Evolutionary conservation across 2,329 filamentous ascomycete genomes (phyloP).

Genomic region (Ascochyta viciae-villosae): DNA sequence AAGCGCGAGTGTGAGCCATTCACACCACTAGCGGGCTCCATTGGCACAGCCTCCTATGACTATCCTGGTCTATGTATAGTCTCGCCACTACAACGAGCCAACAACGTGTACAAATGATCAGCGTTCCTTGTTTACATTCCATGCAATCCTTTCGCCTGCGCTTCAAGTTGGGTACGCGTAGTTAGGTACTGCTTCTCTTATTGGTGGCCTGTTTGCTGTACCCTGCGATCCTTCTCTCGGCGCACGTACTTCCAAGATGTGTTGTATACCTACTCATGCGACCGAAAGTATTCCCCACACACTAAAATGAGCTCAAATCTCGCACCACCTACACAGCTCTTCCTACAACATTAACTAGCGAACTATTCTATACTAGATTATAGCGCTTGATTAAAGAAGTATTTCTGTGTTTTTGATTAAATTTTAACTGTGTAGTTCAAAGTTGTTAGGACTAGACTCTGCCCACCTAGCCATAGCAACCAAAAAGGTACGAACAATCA

Average conservation of each 20-base stretch:
- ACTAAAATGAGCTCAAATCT: too few species aligned
- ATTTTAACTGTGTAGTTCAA: too few species aligned
- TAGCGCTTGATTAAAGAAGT: too few species aligned
- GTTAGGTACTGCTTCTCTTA: slow-evolving; percentile 1
- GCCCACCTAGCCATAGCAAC: too few species aligned
- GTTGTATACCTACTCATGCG: background rate
- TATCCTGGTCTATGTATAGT: background rate
- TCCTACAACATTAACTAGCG: too few species aligned
- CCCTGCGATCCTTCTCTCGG: slow-evolving; percentile 11
- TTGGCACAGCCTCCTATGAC: background rate
- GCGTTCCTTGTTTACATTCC: background rate
- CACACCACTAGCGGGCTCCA: background rate
- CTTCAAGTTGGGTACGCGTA: background rate
- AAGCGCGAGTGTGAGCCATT: background rate
- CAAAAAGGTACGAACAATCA: too few species aligned
- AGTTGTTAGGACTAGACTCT: too few species aligned
- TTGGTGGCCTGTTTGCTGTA: slow-evolving; percentile 3
- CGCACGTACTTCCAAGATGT: slow-evolving; percentile 4
- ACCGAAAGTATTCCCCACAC: too few species aligned
- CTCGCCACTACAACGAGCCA: background rate
- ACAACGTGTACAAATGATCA: background rate
- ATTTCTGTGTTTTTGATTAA: too few species aligned
- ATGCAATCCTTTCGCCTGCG: background rate
- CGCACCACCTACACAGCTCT: too few species aligned
- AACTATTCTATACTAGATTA: too few species aligned